phyloP scores from a whole-genome alignment of 768 basidiomycete species.

The Pisolithus sp. region DNA sequence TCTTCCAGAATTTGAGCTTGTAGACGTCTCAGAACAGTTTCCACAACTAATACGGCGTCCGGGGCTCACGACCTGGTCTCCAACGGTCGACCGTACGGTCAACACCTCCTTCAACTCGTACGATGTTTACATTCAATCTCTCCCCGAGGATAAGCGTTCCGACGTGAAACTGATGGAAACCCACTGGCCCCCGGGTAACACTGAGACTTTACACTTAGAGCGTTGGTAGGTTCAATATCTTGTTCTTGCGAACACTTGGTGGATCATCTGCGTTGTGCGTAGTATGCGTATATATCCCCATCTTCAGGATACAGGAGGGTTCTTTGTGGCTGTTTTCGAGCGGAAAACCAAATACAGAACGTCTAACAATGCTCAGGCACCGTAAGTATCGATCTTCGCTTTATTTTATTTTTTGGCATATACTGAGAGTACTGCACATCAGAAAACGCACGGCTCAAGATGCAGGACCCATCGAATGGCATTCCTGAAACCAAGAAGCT shows the following conservation, averaged over 20 bases:
- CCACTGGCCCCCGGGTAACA: conserved; percentile 77
- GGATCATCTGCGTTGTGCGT: not conserved
- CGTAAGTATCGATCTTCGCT: conserved; percentile 6
- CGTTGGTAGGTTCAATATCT: conserved; percentile 51
- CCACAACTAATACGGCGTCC: conserved; percentile 69
- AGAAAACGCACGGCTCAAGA: conserved; percentile 47
- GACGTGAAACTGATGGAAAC: conserved; percentile 62
- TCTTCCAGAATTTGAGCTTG: conserved; percentile 59
- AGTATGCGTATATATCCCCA: conserved; percentile 93
- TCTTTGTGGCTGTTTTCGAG: conserved; percentile 90
- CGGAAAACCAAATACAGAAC: conserved; percentile 28
- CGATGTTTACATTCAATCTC: conserved; percentile 48
- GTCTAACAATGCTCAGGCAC: conserved; percentile 3
- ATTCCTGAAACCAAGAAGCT: conserved; percentile 47
- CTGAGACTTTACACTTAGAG: conserved; percentile 51
- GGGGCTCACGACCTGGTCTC: conserved; percentile 75
- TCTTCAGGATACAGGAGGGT: conserved; percentile 93
- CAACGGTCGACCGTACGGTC: conserved; percentile 53
- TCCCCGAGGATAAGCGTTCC: conserved; percentile 39
- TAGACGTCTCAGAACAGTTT: conserved; percentile 69
- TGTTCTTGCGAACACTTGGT: too few species aligned
- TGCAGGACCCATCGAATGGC: conserved; percentile 21
- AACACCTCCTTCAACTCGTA: conserved; percentile 52
- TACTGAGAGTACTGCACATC: not conserved
- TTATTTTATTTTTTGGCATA: conserved; percentile 6